Percentiles rank a stretch among this genome's conserved stretches.
Evolutionary conservation across 2,329 filamentous ascomycete species (phyloP).

Genomic region (Rutstroemia sp.): DNA sequence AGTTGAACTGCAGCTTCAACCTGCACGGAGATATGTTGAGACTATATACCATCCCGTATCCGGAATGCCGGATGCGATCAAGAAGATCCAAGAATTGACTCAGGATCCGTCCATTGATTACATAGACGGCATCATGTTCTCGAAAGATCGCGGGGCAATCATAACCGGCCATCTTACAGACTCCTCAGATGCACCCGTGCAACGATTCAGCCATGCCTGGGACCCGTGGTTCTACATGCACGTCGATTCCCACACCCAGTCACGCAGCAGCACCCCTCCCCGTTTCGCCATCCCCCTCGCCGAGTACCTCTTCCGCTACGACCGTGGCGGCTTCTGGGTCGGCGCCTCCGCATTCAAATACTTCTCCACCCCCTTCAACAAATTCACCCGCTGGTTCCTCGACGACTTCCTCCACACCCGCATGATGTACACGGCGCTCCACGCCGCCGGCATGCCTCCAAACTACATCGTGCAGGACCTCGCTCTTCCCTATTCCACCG

Average conservation of each 20-base stretch:
- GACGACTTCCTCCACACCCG: slow-evolving; percentile 55
- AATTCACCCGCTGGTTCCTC: slow-evolving; percentile 48
- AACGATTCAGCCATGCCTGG: slow-evolving; percentile 41
- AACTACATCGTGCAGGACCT: slow-evolving; percentile 57
- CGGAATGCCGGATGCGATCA: slow-evolving; percentile 37
- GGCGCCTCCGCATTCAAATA: slow-evolving; percentile 53
- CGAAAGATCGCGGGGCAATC: slow-evolving; percentile 41
- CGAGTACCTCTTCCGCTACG: slow-evolving; percentile 54
- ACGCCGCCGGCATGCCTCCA: slow-evolving; percentile 47
- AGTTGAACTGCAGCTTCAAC: slow-evolving; percentile 48
- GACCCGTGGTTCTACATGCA: slow-evolving; percentile 64
- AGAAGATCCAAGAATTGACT: slow-evolving; percentile 32
- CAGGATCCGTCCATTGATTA: slow-evolving; percentile 41
- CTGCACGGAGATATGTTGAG: slow-evolving; percentile 48
- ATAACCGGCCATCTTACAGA: slow-evolving; percentile 45
- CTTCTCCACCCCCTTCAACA: slow-evolving; percentile 53
- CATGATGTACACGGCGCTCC: slow-evolving; percentile 55
- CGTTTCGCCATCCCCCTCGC: slow-evolving; percentile 38
- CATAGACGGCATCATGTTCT: slow-evolving; percentile 51
- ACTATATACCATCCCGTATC: slow-evolving; percentile 43
- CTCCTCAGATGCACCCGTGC: slow-evolving; percentile 21
- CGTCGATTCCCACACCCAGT: slow-evolving; percentile 34
- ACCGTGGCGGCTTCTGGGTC: slow-evolving; percentile 59
- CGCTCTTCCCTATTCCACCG: slow-evolving; percentile 45
- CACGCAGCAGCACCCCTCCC: neutral